Evolutionary conservation across 1,284 basidiomycete species (phyloP), one percentile per base, ranked within the genome.

Genomic region (Entoloma clypeatum): DNA sequence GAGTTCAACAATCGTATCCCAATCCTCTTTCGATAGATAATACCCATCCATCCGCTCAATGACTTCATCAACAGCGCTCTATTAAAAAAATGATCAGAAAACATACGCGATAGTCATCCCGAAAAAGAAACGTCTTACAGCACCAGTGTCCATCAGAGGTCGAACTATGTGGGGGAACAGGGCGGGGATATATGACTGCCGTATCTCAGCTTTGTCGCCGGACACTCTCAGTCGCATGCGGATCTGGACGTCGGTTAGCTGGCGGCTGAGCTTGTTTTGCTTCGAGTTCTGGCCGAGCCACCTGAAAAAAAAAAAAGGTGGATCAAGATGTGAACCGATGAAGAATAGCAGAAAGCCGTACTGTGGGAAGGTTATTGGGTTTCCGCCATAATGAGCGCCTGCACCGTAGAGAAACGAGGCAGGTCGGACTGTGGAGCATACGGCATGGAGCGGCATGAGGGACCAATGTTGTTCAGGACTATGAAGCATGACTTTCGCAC

Each of bases 201-300:
- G 74, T 48, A 98, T 88, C 64, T 98, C 95, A 11, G 76, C 67
- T 59, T 86, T 85, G 62, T 94, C 81, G 1, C 91, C 94, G 1
- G 92, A 94, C 0, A 93, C 88, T 51, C 86, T 86, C 36, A 98
- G 73, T 1, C 96, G 81, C 94, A 99, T 97, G 39, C 87, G 86
- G 39, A 92, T 87, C 61, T 98, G 95, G 13, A 98, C 80, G 49
- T 99, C 96, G 18, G 81, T 79, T 14, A 98, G 73, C 48, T 89
- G 83, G 33, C 94, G 77, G 37, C 62, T 71, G 4, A 98, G 73
- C 56, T 96, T 95, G 50, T 65, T 73, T 63, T 89, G 86, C 58
- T 94, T 97, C 35, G 93, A 97, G 61, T 98, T 98, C 59, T 98
- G 92, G 8, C 95, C 95, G 6, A 99, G 80, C 92, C 93, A 98